Evolutionary conservation across 2,329 filamentous ascomycete genomes (phyloP).

Genomic region (Corniculantispora saksenae): DNA sequence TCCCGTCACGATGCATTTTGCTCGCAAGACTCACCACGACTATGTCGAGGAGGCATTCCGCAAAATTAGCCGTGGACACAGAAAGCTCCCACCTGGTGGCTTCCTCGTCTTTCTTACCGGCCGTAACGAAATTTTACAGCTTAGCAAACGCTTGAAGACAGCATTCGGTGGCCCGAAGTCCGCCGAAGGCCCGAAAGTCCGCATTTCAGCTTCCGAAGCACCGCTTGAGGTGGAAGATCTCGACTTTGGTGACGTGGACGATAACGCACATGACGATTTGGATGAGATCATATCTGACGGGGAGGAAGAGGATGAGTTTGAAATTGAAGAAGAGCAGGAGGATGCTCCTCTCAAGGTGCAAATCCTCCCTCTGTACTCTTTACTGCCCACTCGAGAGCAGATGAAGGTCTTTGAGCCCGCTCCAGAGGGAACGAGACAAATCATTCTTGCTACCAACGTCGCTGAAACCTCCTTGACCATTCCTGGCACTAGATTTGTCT

Average conservation of each 20-base stretch:
- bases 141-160: conserved; percentile 78
- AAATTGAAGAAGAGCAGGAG: conserved; percentile 63
- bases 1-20: conserved; percentile 86
- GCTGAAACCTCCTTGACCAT: conserved; percentile 97
- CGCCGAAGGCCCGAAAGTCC: conserved; percentile 64
- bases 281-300: conserved; percentile 61
- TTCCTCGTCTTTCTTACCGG: conserved; percentile 95
- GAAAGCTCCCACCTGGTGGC: conserved; percentile 83
- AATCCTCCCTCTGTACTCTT: conserved; percentile 89
- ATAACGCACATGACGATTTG: conserved; percentile 61
- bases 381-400: conserved; percentile 88
- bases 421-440: conserved; percentile 78
- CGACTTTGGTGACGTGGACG: conserved; percentile 72
- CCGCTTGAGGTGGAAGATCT: conserved; percentile 85
- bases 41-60: conserved; percentile 88
- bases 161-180: conserved; percentile 61
- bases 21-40: conserved; percentile 77
- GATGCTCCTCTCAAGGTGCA: conserved; percentile 73
- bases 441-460: conserved; percentile 93
- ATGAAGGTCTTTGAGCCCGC: conserved; percentile 84
- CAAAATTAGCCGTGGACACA: conserved; percentile 85
- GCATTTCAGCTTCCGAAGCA: conserved; percentile 74
- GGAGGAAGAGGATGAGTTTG: conserved; percentile 62
- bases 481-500: conserved; percentile 91
- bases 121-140: conserved; percentile 82